phyloP scores from a whole-genome alignment of 2,329 filamentous ascomycete species.

The Cercospora beticola region DNA sequence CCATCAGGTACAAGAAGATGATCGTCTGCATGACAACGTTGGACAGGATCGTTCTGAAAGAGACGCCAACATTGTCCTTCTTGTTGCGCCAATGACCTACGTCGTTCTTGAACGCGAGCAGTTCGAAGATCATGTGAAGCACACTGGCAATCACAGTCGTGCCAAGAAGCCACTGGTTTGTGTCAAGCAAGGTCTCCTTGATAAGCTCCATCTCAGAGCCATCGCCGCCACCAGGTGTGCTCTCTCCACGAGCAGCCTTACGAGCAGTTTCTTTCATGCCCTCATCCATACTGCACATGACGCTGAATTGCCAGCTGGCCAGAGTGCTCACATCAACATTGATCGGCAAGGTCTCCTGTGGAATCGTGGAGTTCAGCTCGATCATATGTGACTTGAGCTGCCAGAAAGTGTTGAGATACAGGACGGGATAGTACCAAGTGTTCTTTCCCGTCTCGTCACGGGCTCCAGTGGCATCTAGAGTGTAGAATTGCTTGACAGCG shows the following conservation, averaged over 20 bases:
- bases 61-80: slow-evolving; percentile 98
- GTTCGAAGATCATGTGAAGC: slow-evolving; percentile 92
- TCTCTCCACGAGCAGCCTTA: slow-evolving; percentile 71
- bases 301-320: slow-evolving; percentile 82
- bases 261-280: slow-evolving; percentile 80
- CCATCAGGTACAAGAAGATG: slow-evolving; percentile 94
- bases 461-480: slow-evolving; percentile 75
- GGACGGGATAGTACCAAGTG: slow-evolving; percentile 87
- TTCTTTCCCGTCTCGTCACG: slow-evolving; percentile 83
- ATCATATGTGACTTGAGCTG: slow-evolving; percentile 90
- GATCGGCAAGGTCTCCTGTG: slow-evolving; percentile 76
- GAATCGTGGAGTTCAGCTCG: slow-evolving; percentile 87
- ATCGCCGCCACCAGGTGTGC: slow-evolving; percentile 75
- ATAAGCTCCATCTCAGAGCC: slow-evolving; percentile 95
- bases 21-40: slow-evolving; percentile 97
- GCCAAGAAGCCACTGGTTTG: slow-evolving; percentile 84
- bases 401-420: slow-evolving; percentile 97
- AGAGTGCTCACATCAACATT: slow-evolving; percentile 82
- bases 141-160: slow-evolving; percentile 83
- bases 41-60: slow-evolving; percentile 89
- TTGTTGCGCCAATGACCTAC: slow-evolving; percentile 98
- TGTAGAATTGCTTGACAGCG: slow-evolving; percentile 73
- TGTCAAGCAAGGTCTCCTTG: slow-evolving; percentile 92
- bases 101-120: slow-evolving; percentile 93
- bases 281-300: slow-evolving; percentile 81